phyloP scores from a whole-genome alignment of 176 grass and related monocot genomes.

The Cocos nucifera region DNA sequence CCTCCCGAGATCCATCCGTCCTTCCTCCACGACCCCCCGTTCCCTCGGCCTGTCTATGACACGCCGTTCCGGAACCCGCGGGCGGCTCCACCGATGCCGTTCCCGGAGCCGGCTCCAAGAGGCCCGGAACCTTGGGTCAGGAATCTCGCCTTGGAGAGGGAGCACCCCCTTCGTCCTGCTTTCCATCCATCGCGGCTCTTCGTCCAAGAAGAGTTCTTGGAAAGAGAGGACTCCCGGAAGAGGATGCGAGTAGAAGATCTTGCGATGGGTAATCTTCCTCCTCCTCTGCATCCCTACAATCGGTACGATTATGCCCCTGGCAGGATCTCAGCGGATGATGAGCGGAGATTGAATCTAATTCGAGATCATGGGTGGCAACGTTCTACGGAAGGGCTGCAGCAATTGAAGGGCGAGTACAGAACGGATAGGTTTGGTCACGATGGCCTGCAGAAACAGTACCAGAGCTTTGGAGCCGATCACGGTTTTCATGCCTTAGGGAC shows the following conservation, averaged over 20 bases:
- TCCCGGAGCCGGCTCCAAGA: background rate
- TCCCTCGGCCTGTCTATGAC: conserved; percentile 10
- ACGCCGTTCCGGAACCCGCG: conserved; percentile 21
- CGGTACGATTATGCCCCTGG: conserved; percentile 10
- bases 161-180: background rate
- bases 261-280: conserved; percentile 15
- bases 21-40: conserved; percentile 42
- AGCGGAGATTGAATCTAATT: conserved; percentile 57
- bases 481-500: too few species aligned
- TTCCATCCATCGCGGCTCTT: conserved; percentile 8
- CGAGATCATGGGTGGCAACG: conserved; percentile 50
- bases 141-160: conserved; percentile 9
- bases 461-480: too few species aligned
- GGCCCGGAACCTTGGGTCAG: background rate
- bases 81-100: conserved; percentile 24
- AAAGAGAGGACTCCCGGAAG: conserved; percentile 33
- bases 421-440: conserved; percentile 23
- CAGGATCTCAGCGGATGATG: conserved; percentile 29
- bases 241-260: conserved; percentile 68
- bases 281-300: background rate
- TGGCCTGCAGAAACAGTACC: background rate
- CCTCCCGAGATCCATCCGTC: conserved; percentile 19
- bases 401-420: conserved; percentile 23
- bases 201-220: conserved; percentile 6
- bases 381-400: background rate